phyloP scores from a whole-genome alignment of 2,329 filamentous ascomycete genomes.

The Sphaceloma murrayae region DNA sequence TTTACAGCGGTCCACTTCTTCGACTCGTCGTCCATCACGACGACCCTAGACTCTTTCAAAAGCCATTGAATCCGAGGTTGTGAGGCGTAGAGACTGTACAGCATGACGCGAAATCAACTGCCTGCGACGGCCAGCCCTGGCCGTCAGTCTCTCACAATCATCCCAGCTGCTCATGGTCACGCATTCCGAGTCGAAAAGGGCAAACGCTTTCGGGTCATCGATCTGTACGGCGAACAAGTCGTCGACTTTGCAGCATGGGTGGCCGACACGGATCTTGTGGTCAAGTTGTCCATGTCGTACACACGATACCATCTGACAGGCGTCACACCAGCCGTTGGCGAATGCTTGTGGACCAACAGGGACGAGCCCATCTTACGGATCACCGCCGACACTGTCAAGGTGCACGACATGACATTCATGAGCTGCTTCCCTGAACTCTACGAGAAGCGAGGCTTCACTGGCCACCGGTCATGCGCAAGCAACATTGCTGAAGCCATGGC shows the following conservation, averaged over 20 bases:
- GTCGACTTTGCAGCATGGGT: conserved; percentile 35
- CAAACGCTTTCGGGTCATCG: conserved; percentile 32
- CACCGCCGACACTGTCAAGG: conserved; percentile 31
- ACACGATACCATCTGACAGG: conserved; percentile 32
- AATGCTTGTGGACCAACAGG: conserved; percentile 31
- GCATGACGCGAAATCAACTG: background rate
- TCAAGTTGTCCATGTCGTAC: conserved; percentile 33
- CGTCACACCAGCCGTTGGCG: conserved; percentile 30
- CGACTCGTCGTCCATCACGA: no score
- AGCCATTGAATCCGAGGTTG: no score
- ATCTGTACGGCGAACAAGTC: conserved; percentile 33
- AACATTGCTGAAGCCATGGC: conserved; percentile 34
- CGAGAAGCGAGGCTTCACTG: conserved; percentile 25
- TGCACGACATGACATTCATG: conserved; percentile 35
- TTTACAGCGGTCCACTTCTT: no score
- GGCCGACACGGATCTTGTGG: conserved; percentile 23
- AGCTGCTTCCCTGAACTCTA: conserved; percentile 34
- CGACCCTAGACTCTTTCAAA: no score
- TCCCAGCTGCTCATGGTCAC: conserved; percentile 26
- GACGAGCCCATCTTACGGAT: conserved; percentile 31
- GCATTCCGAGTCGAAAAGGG: conserved; percentile 30
- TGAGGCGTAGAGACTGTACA: no score
- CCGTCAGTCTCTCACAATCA: conserved; percentile 11
- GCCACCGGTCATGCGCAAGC: conserved; percentile 31
- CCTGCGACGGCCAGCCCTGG: no score